Evolutionary conservation across 805 yeast species (phyloP).

Genomic region (Teunomyces atbi): DNA sequence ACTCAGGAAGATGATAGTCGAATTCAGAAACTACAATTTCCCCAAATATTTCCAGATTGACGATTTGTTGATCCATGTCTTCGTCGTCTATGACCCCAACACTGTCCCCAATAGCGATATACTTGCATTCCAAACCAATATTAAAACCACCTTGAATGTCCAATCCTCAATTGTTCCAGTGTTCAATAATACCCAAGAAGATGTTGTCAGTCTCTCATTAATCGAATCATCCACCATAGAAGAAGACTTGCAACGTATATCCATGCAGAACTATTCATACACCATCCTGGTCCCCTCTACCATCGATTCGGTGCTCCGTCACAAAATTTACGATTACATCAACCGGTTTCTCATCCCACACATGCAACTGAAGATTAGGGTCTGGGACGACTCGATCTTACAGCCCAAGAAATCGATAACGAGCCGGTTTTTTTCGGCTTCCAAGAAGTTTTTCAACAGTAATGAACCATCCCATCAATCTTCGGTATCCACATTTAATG

Average conservation of each 20-base stretch:
- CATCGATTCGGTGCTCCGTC: constrained; percentile 40
- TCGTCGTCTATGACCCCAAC: constrained; percentile 29
- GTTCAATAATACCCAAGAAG: constrained; percentile 10
- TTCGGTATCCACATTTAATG: constrained; percentile 39
- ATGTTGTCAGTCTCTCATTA: constrained; percentile 2
- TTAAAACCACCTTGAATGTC: constrained; percentile 26
- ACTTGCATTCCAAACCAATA: constrained; percentile 22
- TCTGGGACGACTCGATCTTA: constrained; percentile 83
- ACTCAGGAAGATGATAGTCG: constrained; percentile 58
- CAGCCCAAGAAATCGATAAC: constrained; percentile 76
- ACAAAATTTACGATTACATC: constrained; percentile 47
- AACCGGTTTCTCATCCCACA: constrained; percentile 64
- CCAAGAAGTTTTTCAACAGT: constrained; percentile 54
- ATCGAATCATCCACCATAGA: constrained; percentile 44
- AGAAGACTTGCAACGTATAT: constrained; percentile 45
- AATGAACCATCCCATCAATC: constrained; percentile 10
- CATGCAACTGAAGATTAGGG: constrained; percentile 76
- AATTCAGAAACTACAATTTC: constrained; percentile 46
- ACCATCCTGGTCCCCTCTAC: constrained; percentile 28
- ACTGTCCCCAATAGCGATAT: constrained; percentile 29
- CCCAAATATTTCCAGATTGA: constrained; percentile 68
- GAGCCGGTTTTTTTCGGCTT: constrained; percentile 67
- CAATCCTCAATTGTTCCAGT: constrained; percentile 23
- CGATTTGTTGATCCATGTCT: constrained; percentile 50
- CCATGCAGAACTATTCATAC: constrained; percentile 18